Conservation (phyloP, 352 stramenopile species). For the Phytophthora boehmeriae region DNA sequence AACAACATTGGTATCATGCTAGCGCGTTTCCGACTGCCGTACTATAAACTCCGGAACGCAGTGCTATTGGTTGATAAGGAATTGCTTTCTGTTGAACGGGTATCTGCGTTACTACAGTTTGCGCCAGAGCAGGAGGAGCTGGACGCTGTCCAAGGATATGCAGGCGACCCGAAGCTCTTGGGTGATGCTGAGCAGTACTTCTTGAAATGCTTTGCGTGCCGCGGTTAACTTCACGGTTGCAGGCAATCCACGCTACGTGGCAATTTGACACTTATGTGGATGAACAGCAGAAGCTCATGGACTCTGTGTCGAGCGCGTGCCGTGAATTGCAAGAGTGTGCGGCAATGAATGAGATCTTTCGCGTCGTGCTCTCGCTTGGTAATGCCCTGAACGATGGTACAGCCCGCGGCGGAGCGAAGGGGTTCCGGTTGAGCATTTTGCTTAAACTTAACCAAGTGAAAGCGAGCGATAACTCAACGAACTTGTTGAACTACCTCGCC, state of each 20-base stretch:
- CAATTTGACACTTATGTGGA: constrained; percentile 86
- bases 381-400: constrained; percentile 93
- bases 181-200: constrained; percentile 87
- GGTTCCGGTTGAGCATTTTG: constrained; percentile 89
- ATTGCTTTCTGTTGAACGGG: constrained; percentile 69
- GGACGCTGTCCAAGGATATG: constrained; percentile 66
- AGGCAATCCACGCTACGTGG: constrained; percentile 84
- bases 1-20: constrained; percentile 91
- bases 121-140: constrained; percentile 75
- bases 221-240: constrained; percentile 64
- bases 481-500: constrained; percentile 81
- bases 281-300: constrained; percentile 75
- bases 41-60: constrained; percentile 76
- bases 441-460: constrained; percentile 91
- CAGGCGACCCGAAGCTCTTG: constrained; percentile 70
- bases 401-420: constrained; percentile 81
- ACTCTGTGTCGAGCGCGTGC: constrained; percentile 89
- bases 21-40: constrained; percentile 81
- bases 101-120: constrained; percentile 81
- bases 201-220: constrained; percentile 65
- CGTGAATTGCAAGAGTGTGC: constrained; percentile 87
- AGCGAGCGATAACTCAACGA: constrained; percentile 82
- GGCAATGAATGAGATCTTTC: constrained; percentile 88
- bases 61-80: constrained; percentile 85
- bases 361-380: constrained; percentile 83